Percentiles rank a stretch among this genome's conserved stretches.
Conservation (phyloP, 257 asterid genomes). For the Misopates orontium region DNA sequence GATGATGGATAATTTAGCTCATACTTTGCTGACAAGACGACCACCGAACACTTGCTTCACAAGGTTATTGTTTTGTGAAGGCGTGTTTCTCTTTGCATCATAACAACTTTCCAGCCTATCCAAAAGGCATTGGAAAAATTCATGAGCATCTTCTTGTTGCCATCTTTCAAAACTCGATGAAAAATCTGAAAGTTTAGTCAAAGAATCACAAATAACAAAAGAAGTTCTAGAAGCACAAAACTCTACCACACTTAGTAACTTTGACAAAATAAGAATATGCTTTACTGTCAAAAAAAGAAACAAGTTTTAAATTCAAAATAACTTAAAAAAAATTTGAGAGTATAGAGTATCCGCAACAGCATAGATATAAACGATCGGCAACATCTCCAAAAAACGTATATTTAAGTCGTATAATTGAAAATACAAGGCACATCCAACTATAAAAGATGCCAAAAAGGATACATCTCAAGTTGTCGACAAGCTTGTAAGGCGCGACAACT, state of each 20-base stretch:
- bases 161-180: slow-evolving; percentile 58
- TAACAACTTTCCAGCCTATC: slow-evolving; percentile 62
- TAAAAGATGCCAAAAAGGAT: slow-evolving; percentile 51
- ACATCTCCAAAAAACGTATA: not conserved
- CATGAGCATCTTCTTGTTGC: slow-evolving; percentile 93
- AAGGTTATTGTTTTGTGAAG: slow-evolving; percentile 42
- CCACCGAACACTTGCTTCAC: slow-evolving; percentile 83
- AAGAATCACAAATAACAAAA: slow-evolving; percentile 37
- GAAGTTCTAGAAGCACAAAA: not conserved
- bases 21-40: slow-evolving; percentile 74
- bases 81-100: slow-evolving; percentile 14
- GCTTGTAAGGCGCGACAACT: slow-evolving; percentile 46
- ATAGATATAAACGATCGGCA: not conserved
- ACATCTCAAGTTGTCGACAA: slow-evolving; percentile 72
- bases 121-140: slow-evolving; percentile 81
- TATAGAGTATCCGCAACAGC: not conserved
- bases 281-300: not conserved
- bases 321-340: slow-evolving; percentile 9
- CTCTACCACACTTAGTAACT: not conserved
- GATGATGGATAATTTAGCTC: slow-evolving; percentile 17
- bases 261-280: no score
- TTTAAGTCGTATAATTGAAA: not conserved
- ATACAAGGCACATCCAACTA: not conserved
- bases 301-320: not conserved
- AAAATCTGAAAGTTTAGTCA: slow-evolving; percentile 62